phyloP scores from a whole-genome alignment of 108 stramenopile genomes.

The Thalassiosira profunda region DNA sequence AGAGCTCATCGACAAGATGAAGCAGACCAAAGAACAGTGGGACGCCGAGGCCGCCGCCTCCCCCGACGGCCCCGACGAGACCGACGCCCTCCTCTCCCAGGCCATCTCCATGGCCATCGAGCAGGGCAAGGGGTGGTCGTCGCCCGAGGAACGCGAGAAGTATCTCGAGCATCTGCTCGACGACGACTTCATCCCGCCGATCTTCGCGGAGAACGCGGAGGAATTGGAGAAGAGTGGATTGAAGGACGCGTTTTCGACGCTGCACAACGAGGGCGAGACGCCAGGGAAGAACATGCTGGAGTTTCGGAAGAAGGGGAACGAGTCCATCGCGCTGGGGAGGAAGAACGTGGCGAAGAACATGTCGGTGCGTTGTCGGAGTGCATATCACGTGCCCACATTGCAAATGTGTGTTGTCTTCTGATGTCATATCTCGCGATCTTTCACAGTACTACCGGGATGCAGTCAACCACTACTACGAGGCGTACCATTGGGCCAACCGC shows the following conservation, averaged over 20 bases:
- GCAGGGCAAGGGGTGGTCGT: constrained; percentile 88
- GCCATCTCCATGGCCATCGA: constrained; percentile 88
- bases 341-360: constrained; percentile 83
- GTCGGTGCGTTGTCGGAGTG: constrained; percentile 13
- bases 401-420: neutral
- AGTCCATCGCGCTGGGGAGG: constrained; percentile 77
- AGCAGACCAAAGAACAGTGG: constrained; percentile 65
- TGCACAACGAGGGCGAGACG: constrained; percentile 79
- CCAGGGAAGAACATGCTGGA: constrained; percentile 74
- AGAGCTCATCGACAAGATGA: constrained; percentile 67
- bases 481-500: constrained; percentile 79
- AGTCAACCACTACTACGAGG: constrained; percentile 90
- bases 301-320: constrained; percentile 79
- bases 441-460: constrained; percentile 88
- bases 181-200: constrained; percentile 90
- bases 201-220: constrained; percentile 73
- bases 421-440: neutral
- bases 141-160: constrained; percentile 78
- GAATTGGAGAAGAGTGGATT: constrained; percentile 79
- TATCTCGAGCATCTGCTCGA: constrained; percentile 84
- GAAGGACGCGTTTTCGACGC: constrained; percentile 78
- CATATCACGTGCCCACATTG: neutral
- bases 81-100: constrained; percentile 75
- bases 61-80: constrained; percentile 57
- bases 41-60: constrained; percentile 54